Base-by-base conservation (phyloP, 345 rosid genomes). In the Hirschfeldia incana region DNA sequence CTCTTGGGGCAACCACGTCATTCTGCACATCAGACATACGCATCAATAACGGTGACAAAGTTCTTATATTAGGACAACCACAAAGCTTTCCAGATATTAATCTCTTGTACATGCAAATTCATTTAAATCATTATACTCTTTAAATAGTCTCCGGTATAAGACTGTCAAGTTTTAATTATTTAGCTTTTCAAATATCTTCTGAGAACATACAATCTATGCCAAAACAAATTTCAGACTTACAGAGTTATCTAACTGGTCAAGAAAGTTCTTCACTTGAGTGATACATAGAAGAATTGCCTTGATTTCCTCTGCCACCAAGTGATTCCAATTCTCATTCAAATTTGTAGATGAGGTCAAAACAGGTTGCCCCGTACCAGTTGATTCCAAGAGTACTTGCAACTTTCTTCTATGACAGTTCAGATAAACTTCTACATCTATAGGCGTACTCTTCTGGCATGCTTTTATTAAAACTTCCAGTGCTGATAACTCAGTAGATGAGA, bases 241-340 rank as follows among this genome's bases (percentile, higher is more conserved):
- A 78, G 84, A 61, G 78, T 86, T 85, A 75, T 76, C 82, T 69
- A 89, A 78, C 85, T 85, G 91, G 82, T 89, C 91, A 68, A 78
- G 65, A 65, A 76, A 71, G 74, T 69, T 84, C 88, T 89, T 93
- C 83, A 87, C 79, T 80, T 85, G 87, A 37, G 88, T 84, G 11
- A 87, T 73, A 61, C 91, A 90, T 67, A 86, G 85, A 60, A 85
- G 85, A 82, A 91, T 86, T 72, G 88, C 89, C 80, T 88, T 91
- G 77, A 93, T 89, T 89, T 95, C 99, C 74, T 93, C 91, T 3
- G 75, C 83, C 85, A 95, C 88, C 85, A 89, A 84, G 82, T 78
- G 73, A 77, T 80, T 81, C 90, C 87, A 88, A 16, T 76, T 80
- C 80, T 77, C 86, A 82, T 76, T 86, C 57, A 84, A 79, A 82